Percentiles rank a stretch among this genome's conserved stretches.
phyloP scores from a whole-genome alignment of 345 rosid species.

The Salix viminalis region DNA sequence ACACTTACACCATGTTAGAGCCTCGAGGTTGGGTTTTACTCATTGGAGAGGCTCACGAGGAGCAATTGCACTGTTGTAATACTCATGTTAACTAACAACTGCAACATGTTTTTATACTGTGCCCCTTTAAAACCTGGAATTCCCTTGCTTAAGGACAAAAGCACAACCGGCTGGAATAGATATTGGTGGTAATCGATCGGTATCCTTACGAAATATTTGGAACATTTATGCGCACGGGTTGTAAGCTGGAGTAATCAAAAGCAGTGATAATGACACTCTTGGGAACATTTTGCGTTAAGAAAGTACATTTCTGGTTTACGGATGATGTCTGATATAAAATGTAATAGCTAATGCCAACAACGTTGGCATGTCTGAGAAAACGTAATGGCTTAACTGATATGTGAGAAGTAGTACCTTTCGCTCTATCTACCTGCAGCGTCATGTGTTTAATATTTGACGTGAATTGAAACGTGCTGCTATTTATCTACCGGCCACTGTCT shows the following conservation, averaged over 20 bases:
- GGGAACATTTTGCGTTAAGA: background rate
- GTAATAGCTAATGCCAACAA: background rate
- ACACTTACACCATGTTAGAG: no score
- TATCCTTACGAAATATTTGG: background rate
- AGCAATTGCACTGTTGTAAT: background rate
- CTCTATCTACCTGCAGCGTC: no score
- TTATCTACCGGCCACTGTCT: slow-evolving; percentile 24
- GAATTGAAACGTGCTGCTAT: background rate
- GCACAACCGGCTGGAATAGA: background rate
- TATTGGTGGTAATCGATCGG: background rate
- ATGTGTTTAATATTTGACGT: background rate
- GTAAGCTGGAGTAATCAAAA: background rate
- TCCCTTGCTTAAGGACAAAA: background rate
- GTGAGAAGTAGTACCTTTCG: no score
- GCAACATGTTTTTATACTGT: background rate
- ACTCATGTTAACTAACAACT: background rate
- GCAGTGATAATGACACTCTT: background rate
- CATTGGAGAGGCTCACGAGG: background rate
- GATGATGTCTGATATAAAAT: background rate
- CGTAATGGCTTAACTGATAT: background rate
- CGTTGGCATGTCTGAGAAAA: background rate
- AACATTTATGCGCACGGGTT: background rate
- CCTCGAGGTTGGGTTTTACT: background rate
- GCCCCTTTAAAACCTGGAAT: background rate
- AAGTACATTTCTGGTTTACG: background rate